phyloP scores from a whole-genome alignment of 73 alveolate species.

The Blepharisma stoltei region DNA sequence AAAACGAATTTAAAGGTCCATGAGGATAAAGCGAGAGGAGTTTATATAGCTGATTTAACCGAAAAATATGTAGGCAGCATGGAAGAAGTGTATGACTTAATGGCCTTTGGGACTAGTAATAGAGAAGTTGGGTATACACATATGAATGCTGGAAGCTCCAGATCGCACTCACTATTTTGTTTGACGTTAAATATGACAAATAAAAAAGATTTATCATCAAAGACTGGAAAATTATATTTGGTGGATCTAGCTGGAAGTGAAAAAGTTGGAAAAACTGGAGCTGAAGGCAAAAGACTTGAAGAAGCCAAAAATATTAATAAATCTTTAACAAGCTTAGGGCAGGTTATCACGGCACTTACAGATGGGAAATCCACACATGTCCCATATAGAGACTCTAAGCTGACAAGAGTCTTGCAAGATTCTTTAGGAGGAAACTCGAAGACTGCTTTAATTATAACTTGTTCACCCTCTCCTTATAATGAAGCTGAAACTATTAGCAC shows the following conservation, averaged over 20 bases:
- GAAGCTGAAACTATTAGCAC: constrained; percentile 96
- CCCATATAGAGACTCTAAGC: constrained; percentile 84
- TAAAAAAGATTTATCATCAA: constrained; percentile 67
- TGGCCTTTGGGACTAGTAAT: constrained; percentile 63
- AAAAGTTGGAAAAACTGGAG: constrained; percentile 85
- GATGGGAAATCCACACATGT: constrained; percentile 64
- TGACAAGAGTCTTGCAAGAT: constrained; percentile 90
- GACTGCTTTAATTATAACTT: constrained; percentile 96
- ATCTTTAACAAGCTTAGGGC: constrained; percentile 52
- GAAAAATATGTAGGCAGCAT: constrained; percentile 59
- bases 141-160: constrained; percentile 79
- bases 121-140: constrained; percentile 56
- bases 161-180: constrained; percentile 78
- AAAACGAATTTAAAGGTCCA: constrained; percentile 64
- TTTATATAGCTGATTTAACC: constrained; percentile 76
- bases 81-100: constrained; percentile 59
- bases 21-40: constrained; percentile 78
- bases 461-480: constrained; percentile 97
- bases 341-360: constrained; percentile 52
- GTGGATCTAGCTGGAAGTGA: constrained; percentile 94
- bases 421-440: constrained; percentile 99
- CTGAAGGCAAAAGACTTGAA: constrained; percentile 61
- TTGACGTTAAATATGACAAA: constrained; percentile 69
- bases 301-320: constrained; percentile 62
- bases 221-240: constrained; percentile 71